A percentile compares a stretch with the other conserved stretches of the same genome.
phyloP scores from a whole-genome alignment of 345 rosid species.

The Laguncularia racemosa region DNA sequence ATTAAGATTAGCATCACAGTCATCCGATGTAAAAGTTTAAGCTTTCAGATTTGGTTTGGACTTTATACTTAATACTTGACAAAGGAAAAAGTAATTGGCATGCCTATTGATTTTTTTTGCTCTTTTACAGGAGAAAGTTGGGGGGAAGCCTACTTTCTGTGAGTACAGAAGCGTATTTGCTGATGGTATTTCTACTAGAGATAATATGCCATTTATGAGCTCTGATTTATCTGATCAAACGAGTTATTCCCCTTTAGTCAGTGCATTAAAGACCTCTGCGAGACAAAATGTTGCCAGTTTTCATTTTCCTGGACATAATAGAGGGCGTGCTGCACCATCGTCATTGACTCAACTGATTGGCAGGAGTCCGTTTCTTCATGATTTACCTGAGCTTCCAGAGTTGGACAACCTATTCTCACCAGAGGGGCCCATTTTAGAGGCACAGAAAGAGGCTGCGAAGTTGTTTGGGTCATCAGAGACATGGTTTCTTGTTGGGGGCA shows the following conservation, averaged over 20 bases:
- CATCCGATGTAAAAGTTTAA: too few relatives aligned
- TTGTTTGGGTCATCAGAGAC: slow-evolving; percentile 54
- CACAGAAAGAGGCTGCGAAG: slow-evolving; percentile 42
- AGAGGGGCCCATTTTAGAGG: slow-evolving; percentile 53
- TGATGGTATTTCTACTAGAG: neutral
- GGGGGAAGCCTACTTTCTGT: too few relatives aligned
- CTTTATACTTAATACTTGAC: too few relatives aligned
- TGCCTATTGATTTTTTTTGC: too few relatives aligned
- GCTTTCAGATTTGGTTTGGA: too few relatives aligned
- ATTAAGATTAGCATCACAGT: too few relatives aligned
- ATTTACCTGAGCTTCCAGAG: slow-evolving; percentile 58
- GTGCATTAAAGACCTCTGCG: slow-evolving; percentile 42
- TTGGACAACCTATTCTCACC: slow-evolving; percentile 52
- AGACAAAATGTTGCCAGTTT: slow-evolving; percentile 39
- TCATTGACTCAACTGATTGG: slow-evolving; percentile 43
- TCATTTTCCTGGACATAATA: slow-evolving; percentile 66
- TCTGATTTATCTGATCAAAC: slow-evolving; percentile 5
- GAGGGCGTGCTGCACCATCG: slow-evolving; percentile 53
- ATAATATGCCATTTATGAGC: slow-evolving; percentile 8
- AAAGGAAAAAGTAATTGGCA: too few relatives aligned
- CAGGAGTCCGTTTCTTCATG: slow-evolving; percentile 36
- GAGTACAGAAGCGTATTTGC: too few relatives aligned
- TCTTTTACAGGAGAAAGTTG: too few relatives aligned
- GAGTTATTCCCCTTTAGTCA: slow-evolving; percentile 33
- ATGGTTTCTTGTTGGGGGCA: slow-evolving; percentile 65